Conservation (phyloP, 2,329 filamentous ascomycete genomes). For the Phialophora macrospora region DNA sequence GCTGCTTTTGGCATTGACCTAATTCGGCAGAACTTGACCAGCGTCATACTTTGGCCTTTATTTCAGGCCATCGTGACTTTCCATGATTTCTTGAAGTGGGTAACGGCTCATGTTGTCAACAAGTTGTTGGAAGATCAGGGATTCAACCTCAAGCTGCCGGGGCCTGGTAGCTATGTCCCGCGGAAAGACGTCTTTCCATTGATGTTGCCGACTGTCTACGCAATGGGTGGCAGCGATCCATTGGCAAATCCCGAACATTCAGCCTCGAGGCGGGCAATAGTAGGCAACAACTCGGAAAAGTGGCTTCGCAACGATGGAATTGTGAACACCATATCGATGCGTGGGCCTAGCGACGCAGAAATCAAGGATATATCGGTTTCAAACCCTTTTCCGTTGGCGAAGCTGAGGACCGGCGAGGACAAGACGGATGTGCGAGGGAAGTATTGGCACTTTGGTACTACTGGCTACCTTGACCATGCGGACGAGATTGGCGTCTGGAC, state of each 20-base stretch:
- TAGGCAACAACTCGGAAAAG: not conserved
- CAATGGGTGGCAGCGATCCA: not conserved
- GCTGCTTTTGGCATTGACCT: not conserved
- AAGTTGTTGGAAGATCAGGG: not conserved
- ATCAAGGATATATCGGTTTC: not conserved
- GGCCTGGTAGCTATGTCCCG: not conserved
- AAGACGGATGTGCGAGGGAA: not conserved
- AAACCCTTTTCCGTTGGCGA: not conserved
- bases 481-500: not conserved
- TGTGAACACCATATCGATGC: not conserved
- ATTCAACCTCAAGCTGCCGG: not conserved
- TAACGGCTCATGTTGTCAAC: not conserved
- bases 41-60: not conserved
- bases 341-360: not conserved
- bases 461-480: not conserved
- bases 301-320: conserved; percentile 5
- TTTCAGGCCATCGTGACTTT: not conserved
- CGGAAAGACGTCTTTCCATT: not conserved
- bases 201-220: not conserved
- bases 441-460: not conserved
- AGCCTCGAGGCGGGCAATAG: not conserved
- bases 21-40: not conserved
- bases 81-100: not conserved
- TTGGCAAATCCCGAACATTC: not conserved
- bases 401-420: not conserved